These are phyloP conservation scores for Zizania palustris DNA, from an alignment of 202 grass and related monocot species.

Conservation along the genomic window DNA sequence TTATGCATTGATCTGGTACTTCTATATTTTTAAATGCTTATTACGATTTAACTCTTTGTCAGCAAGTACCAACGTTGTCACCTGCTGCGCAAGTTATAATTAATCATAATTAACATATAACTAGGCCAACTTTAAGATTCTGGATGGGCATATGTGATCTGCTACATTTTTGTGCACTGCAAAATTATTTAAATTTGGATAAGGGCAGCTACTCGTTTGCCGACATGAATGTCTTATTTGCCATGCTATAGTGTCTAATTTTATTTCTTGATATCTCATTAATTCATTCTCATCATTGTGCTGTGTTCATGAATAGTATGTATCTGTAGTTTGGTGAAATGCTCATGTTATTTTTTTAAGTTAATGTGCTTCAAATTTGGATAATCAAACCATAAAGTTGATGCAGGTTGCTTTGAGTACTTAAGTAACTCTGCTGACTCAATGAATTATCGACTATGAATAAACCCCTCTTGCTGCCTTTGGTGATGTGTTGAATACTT, in stretches of 20 bases:
- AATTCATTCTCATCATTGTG: slow-evolving; percentile 9
- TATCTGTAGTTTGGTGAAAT: neutral
- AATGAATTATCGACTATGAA: neutral
- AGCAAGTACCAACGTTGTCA: slow-evolving; percentile 9
- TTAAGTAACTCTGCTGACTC: neutral
- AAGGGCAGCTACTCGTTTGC: neutral
- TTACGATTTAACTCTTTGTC: neutral
- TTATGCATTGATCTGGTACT: neutral
- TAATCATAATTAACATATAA: neutral
- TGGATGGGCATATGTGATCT: neutral
- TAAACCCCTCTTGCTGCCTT: neutral
- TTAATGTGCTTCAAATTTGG: neutral
- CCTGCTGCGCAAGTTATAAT: neutral
- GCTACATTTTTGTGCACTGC: neutral
- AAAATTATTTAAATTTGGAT: slow-evolving; percentile 1
- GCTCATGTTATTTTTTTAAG: slow-evolving; percentile 9
- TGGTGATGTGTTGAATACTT: neutral
- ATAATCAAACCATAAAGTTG: slow-evolving; percentile 14
- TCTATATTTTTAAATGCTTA: neutral
- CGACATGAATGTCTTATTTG: neutral
- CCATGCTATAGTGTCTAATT: neutral
- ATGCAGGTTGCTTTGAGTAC: slow-evolving; percentile 1
- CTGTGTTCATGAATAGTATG: slow-evolving; percentile 1
- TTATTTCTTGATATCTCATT: neutral
- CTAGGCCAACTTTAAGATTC: neutral